Evolutionary conservation across 257 asterid species (phyloP), one percentile per base, ranked within the genome.

Genomic region (Misopates orontium): DNA sequence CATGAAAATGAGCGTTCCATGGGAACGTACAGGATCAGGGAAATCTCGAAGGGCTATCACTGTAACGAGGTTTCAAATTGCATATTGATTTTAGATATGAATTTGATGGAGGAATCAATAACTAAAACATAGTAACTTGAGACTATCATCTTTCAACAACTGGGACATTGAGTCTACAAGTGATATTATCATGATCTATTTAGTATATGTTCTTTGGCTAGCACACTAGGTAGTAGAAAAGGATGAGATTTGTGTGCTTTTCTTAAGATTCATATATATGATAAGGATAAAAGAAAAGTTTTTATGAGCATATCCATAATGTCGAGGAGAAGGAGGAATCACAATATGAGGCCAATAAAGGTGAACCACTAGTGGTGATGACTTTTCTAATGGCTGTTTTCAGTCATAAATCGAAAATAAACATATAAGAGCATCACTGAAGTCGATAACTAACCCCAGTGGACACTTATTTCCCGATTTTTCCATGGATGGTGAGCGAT

Each of bases 401-500:
- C 8, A 36, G 11, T 36, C 42, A 36, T 16, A 20, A 58, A 32
- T 58, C 32, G 31, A 58, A 58, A 58, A 58, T 57, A 10, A 55
- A 14, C 19, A 57, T 32, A 7, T 39, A 60, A 22, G 36, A 31
- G 8, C 7, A 31, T 32, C 28, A 19, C 10, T 40, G 21, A 64
- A 18, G 14, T 36, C 32, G 41, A 41, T 53, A 67, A 77, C 88
- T 82, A 50, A 90, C 97, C 92, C 95, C 60, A 79, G 48, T 3
- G 97, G 95, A 60, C 92, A 78, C 71, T 73, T 85, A 50, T 87
- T 62, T 71, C 91, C 95, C 21, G 95, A 61, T 73, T 74, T 72
- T 57, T 85, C 81, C 88, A 87, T 84, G 73, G 84, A 60, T 47
- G 91, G 80, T 28, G 64, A 68, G 18, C 91, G 89, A 65, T 87